Evolutionary conservation across 768 basidiomycete genomes (phyloP), one percentile per base, ranked within the genome.

Genomic region (Collybia mongolica): DNA sequence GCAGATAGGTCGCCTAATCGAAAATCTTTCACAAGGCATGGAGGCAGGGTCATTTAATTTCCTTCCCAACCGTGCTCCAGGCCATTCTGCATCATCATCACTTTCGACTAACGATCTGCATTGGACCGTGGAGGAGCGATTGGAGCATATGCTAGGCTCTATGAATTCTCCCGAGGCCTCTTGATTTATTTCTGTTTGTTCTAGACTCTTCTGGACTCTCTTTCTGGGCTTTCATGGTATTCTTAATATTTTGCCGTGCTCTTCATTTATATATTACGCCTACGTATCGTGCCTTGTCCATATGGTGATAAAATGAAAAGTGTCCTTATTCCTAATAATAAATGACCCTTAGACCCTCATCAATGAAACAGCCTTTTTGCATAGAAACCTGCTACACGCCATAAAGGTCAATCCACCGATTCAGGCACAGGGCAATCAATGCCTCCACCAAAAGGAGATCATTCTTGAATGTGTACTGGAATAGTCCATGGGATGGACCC

Each of bases 1-100:
- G 37, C 85, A 91, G 54, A 92, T 93, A 63, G 88, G 87, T 38
- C 87, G 84, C 57, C 75, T 93, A 52, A 90, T 93, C 50, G 91
- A 93, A 62, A 82, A 71, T 59, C 81, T 93, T 62, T 91, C 90
- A 41, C 84, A 84, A 63, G 86, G 84, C 26, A 82, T 83, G 73
- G 91, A 93, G 55, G 76, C 88, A 37, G 91, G 89, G 40, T 86
- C 90, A 32, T 91, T 92, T 74, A 92, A 92, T 61, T 82, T 92
- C 55, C 54, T 54, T 42, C 61, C 65, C 38, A 60, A 42, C 66
- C 72, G 56, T 58, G 56, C 49, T 51, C 56, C 49, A 61, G 71
- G 72, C 45, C 84, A 83, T 56, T 85, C 88, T 17, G 67, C 77
- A 15, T 72, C 86, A 22, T 83, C 81, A 36, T 88, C 87, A 17